phyloP scores from a whole-genome alignment of 805 yeast genomes.

The Yamadazyma sp. region DNA sequence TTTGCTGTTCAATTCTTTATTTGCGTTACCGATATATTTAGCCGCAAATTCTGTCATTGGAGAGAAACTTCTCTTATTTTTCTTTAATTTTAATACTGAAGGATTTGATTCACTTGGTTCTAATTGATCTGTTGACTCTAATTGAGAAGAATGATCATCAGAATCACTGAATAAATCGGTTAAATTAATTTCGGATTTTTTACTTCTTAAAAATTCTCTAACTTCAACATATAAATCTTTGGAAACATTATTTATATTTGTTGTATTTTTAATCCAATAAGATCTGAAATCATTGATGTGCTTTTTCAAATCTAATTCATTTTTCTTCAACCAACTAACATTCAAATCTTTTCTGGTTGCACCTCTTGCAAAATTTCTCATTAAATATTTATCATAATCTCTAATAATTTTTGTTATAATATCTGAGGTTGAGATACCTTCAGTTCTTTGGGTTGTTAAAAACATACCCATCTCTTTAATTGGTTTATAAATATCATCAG shows the following conservation, averaged over 20 bases:
- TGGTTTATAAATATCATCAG: slow-evolving; percentile 90
- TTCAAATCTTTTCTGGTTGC: slow-evolving; percentile 95
- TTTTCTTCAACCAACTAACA: slow-evolving; percentile 96
- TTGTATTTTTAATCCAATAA: slow-evolving; percentile 76
- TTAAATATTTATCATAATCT: slow-evolving; percentile 93
- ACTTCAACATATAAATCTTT: slow-evolving; percentile 84
- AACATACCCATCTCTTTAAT: slow-evolving; percentile 89
- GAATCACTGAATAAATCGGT: slow-evolving; percentile 16
- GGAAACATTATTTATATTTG: slow-evolving; percentile 65
- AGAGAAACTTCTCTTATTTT: slow-evolving; percentile 30
- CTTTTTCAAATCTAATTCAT: slow-evolving; percentile 89
- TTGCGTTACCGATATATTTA: slow-evolving; percentile 56
- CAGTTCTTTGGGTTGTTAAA: slow-evolving; percentile 92
- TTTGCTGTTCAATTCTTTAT: slow-evolving; percentile 33
- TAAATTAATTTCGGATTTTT: slow-evolving; percentile 27
- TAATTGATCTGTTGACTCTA: not conserved
- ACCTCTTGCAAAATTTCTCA: slow-evolving; percentile 97
- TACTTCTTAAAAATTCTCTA: slow-evolving; percentile 62
- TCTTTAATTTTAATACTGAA: not conserved
- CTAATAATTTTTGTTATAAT: slow-evolving; percentile 92
- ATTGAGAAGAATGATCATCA: slow-evolving; percentile 15
- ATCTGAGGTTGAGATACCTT: slow-evolving; percentile 93
- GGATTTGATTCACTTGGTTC: slow-evolving; percentile 1
- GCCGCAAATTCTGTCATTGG: slow-evolving; percentile 70
- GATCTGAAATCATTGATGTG: slow-evolving; percentile 85